Base-by-base conservation (phyloP, 179 eudicot species). In the Nepenthes alata region DNA sequence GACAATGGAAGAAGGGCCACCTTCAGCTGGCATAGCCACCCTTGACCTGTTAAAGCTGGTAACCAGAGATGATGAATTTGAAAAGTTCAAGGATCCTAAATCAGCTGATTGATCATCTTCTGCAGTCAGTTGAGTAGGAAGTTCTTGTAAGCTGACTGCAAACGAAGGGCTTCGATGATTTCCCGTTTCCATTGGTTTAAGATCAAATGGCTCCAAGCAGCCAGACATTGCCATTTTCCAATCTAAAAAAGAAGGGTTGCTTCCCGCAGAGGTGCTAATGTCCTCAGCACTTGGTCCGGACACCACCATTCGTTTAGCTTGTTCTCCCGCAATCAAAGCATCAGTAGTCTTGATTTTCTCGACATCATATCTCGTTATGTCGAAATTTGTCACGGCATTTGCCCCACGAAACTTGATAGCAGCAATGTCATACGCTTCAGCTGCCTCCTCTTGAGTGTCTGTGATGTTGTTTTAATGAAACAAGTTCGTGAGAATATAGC, bases 331-430 rank as follows among this genome's bases (percentile, higher is more conserved):
- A 44, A 84, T 74, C 3, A 89, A 73, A 35, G 84, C 68, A 63
- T 69, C 76, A 70, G 95, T 89, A 5, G 75, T 73, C 79, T 79
- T 84, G 35, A 86, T 89, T 55, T 73, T 86, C 9, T 86, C 87
- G 0, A 89, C 91, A 14, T 89, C 79, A 48, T 86, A 89, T 4
- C 88, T 67, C 37, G 80, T 74, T 5, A 86, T 81, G 75, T 89
- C 91, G 45, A 89, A 89, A 72, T 89, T 89, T 0, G 96, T 89
- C 59, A 89, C 96, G 0, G 96, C 96, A 66, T 78, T 84, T 2
- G 61, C 67, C 4, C 95, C 95, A 70, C 95, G 74, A 34, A 84
- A 87, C 59, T 82, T 87, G 3, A 87, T 78, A 1, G 95, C 95
- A 11, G 95, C 91, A 13, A 79, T 78, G 68, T 87, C 95, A 74